Conservation (phyloP, 441 rosid species). For the Erysimum cheiri region DNA sequence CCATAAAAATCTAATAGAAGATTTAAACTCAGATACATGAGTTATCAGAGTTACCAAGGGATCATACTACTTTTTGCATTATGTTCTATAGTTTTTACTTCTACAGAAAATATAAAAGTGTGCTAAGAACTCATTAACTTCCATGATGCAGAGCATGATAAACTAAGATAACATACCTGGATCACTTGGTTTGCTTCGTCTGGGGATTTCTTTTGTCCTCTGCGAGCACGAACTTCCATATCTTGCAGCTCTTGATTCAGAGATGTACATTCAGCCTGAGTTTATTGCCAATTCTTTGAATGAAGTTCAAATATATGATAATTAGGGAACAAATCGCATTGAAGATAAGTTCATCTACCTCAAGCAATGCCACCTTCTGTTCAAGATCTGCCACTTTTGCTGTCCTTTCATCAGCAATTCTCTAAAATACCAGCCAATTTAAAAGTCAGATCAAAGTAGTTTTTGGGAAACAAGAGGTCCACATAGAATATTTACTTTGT, state of each 20-base stretch:
- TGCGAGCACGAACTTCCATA: slow-evolving; percentile 86
- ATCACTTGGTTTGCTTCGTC: slow-evolving; percentile 93
- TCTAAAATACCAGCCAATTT: slow-evolving; percentile 54
- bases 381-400: slow-evolving; percentile 89
- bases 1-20: slow-evolving; percentile 19
- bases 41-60: slow-evolving; percentile 21
- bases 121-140: slow-evolving; percentile 16
- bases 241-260: slow-evolving; percentile 97
- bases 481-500: slow-evolving; percentile 12
- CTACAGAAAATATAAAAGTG: not conserved
- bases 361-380: slow-evolving; percentile 91
- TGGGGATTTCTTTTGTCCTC: slow-evolving; percentile 86
- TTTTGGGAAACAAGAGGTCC: slow-evolving; percentile 22
- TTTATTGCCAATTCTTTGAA: slow-evolving; percentile 34
- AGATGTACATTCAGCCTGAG: slow-evolving; percentile 87
- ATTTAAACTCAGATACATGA: slow-evolving; percentile 16
- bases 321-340: slow-evolving; percentile 12
- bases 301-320: slow-evolving; percentile 30
- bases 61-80: slow-evolving; percentile 1
- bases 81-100: slow-evolving; percentile 15
- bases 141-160: slow-evolving; percentile 6
- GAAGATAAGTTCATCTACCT: slow-evolving; percentile 58
- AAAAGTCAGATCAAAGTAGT: slow-evolving; percentile 28
- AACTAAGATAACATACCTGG: slow-evolving; percentile 65
- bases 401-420: slow-evolving; percentile 93